Conservation (phyloP, 805 yeast genomes). For the Ogataea allantospora region DNA sequence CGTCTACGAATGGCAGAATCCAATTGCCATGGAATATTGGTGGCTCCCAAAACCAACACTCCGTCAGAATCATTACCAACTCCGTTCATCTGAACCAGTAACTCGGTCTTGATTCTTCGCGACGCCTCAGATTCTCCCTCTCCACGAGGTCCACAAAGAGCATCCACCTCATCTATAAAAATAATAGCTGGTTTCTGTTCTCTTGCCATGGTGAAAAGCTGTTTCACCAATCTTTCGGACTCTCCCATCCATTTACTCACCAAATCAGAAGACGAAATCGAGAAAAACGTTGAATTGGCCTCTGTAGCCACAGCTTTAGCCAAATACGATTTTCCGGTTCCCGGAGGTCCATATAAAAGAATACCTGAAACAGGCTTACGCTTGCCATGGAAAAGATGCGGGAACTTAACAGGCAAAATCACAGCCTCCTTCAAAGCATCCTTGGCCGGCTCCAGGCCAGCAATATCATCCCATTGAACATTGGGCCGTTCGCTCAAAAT, state of each 20-base stretch:
- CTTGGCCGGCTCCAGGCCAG: slow-evolving; percentile 92
- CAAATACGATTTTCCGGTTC: slow-evolving; percentile 94
- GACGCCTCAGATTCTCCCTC: slow-evolving; percentile 97
- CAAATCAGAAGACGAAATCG: slow-evolving; percentile 92
- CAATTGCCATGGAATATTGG: slow-evolving; percentile 98
- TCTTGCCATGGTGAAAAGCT: slow-evolving; percentile 91
- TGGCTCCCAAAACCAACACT: slow-evolving; percentile 92
- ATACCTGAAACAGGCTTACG: slow-evolving; percentile 93
- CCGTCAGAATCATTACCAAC: slow-evolving; percentile 95
- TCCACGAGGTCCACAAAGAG: slow-evolving; percentile 96
- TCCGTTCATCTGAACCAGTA: slow-evolving; percentile 97
- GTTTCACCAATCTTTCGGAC: slow-evolving; percentile 92
- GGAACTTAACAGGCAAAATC: slow-evolving; percentile 92
- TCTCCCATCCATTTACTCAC: slow-evolving; percentile 99
- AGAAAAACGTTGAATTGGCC: slow-evolving; percentile 94
- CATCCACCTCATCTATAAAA: slow-evolving; percentile 97
- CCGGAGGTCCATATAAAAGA: slow-evolving; percentile 88
- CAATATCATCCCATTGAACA: slow-evolving; percentile 92
- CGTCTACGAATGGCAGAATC: slow-evolving; percentile 97
- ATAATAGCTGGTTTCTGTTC: slow-evolving; percentile 95
- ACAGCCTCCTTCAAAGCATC: slow-evolving; percentile 98
- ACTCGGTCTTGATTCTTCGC: slow-evolving; percentile 92
- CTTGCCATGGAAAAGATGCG: slow-evolving; percentile 92
- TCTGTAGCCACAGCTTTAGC: slow-evolving; percentile 99
- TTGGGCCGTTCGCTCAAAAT: slow-evolving; percentile 90